Percentiles rank a stretch among this genome's conserved stretches.
Conservation (phyloP, 2,329 filamentous ascomycete genomes). For the Niveomyces coronatus region DNA sequence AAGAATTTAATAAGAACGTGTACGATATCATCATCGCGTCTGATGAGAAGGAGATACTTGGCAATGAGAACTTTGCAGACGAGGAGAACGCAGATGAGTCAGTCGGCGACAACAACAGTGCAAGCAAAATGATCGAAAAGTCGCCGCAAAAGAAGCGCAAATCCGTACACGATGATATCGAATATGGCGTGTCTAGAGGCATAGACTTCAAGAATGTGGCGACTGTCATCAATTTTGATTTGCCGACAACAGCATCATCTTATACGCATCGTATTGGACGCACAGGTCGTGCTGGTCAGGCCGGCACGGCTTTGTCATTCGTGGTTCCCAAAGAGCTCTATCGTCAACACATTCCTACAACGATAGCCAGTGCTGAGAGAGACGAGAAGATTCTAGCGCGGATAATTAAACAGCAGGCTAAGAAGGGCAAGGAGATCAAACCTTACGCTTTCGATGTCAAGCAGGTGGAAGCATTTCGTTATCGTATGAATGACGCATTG, state of each 20-base stretch:
- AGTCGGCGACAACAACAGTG: conserved; percentile 29
- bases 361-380: conserved; percentile 61
- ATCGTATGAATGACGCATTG: conserved; percentile 87
- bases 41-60: conserved; percentile 73
- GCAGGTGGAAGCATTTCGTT: conserved; percentile 87
- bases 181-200: conserved; percentile 90
- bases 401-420: conserved; percentile 68
- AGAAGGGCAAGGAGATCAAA: conserved; percentile 71
- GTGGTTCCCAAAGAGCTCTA: conserved; percentile 74
- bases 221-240: conserved; percentile 93
- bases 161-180: conserved; percentile 58
- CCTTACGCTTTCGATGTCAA: conserved; percentile 93
- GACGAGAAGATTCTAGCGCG: conserved; percentile 78
- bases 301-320: conserved; percentile 93
- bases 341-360: conserved; percentile 83
- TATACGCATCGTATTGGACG: conserved; percentile 97
- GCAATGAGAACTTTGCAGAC: conserved; percentile 42
- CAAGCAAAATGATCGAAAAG: conserved; percentile 18
- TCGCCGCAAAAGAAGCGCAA: conserved; percentile 51
- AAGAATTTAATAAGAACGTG: conserved; percentile 92
- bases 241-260: conserved; percentile 76
- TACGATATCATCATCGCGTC: conserved; percentile 98
- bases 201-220: conserved; percentile 93
- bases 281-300: conserved; percentile 81
- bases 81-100: conserved; percentile 32